Conservation (phyloP, 2,329 filamentous ascomycete genomes). For the Aspergillus pseudotamarii region DNA sequence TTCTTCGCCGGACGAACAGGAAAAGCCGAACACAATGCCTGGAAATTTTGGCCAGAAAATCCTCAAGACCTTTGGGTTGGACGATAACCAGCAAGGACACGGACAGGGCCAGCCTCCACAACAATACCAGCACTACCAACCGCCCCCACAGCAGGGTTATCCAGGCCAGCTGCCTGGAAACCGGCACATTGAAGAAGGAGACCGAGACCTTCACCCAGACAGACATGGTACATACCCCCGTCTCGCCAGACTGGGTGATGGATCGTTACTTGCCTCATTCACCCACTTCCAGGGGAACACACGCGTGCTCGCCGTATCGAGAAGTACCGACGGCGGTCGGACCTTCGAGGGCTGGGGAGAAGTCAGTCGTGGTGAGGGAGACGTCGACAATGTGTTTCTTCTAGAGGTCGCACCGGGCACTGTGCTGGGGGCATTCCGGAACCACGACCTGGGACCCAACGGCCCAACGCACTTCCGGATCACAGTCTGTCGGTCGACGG, state of each 20-base stretch:
- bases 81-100: conserved; percentile 16
- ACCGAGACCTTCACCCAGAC: conserved; percentile 39
- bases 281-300: conserved; percentile 44
- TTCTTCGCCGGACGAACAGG: background rate
- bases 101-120: conserved; percentile 4
- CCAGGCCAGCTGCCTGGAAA: conserved; percentile 21
- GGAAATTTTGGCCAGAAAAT: conserved; percentile 36
- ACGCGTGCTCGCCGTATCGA: conserved; percentile 48
- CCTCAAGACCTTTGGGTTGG: conserved; percentile 32
- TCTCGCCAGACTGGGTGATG: conserved; percentile 48
- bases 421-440: conserved; percentile 53
- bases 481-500: conserved; percentile 52
- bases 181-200: conserved; percentile 35
- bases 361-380: conserved; percentile 46
- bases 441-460: conserved; percentile 45
- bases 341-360: conserved; percentile 48
- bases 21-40: conserved; percentile 21
- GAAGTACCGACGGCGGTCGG: conserved; percentile 48
- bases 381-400: conserved; percentile 54
- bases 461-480: conserved; percentile 51
- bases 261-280: conserved; percentile 50
- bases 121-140: conserved; percentile 3
- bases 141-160: background rate
- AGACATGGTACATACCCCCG: conserved; percentile 52
- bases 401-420: conserved; percentile 41